phyloP scores from a whole-genome alignment of 2,329 filamentous ascomycete species.

The Ophiostoma montium region DNA sequence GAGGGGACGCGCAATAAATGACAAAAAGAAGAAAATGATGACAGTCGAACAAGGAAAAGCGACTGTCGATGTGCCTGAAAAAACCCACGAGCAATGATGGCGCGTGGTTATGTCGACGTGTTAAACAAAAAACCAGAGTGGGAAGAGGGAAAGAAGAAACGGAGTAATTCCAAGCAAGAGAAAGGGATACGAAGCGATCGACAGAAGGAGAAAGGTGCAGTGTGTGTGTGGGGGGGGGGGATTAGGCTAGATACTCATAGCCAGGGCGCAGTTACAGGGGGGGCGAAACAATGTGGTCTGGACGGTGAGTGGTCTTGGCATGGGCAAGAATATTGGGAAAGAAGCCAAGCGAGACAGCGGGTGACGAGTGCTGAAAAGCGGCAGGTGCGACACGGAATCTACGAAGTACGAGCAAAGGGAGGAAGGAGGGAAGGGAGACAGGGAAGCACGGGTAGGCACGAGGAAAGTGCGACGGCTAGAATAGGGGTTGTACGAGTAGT shows the following conservation, averaged over 20 bases:
- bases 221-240: slow-evolving; percentile 3
- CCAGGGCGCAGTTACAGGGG: not conserved
- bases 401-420: not conserved
- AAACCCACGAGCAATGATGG: not conserved
- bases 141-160: not conserved
- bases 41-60: not conserved
- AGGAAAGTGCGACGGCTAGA: not conserved
- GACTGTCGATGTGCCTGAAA: not conserved
- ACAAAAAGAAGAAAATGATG: not conserved
- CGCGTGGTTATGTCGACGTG: slow-evolving; percentile 1
- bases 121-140: not conserved
- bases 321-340: not conserved
- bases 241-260: slow-evolving; percentile 1
- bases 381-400: too few species aligned
- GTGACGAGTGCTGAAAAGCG: not conserved
- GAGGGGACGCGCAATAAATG: slow-evolving; percentile 1
- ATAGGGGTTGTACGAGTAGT: slow-evolving; percentile 1
- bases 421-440: not conserved
- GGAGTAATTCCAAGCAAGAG: slow-evolving; percentile 1
- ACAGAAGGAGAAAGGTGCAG: slow-evolving; percentile 4
- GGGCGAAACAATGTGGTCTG: not conserved
- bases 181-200: slow-evolving; percentile 6
- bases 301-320: not conserved
- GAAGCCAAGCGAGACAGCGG: not conserved
- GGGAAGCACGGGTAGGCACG: not conserved